These are phyloP conservation scores for Lactarius pseudohatsudake DNA, from an alignment of 768 basidiomycete species.

Conservation along the genomic window DNA sequence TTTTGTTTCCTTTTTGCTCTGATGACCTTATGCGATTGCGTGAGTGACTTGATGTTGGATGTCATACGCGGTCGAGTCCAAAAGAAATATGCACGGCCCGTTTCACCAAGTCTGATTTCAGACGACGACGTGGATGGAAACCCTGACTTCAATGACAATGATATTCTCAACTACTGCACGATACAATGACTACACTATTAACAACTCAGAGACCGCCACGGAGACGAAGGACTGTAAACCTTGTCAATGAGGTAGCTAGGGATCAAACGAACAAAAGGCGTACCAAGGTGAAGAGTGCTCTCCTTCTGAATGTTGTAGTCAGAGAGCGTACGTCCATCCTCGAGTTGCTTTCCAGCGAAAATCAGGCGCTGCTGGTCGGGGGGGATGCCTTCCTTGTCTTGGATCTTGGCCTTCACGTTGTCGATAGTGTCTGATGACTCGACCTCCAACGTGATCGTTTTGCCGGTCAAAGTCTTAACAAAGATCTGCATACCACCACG, in stretches of 20 bases:
- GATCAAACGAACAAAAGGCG: background rate
- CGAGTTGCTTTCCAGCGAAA: slow-evolving; percentile 29
- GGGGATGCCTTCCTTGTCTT: slow-evolving; percentile 28
- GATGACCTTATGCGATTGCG: slow-evolving; percentile 59
- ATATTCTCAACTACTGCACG: slow-evolving; percentile 16
- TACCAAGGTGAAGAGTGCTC: slow-evolving; percentile 29
- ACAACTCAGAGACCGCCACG: slow-evolving; percentile 43
- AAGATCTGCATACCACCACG: slow-evolving; percentile 29
- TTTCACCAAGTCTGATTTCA: background rate
- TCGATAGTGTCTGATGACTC: slow-evolving; percentile 29
- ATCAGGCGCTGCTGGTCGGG: slow-evolving; percentile 29
- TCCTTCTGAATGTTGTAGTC: slow-evolving; percentile 29
- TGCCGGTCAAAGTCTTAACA: slow-evolving; percentile 26
- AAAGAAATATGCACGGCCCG: slow-evolving; percentile 11
- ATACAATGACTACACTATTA: background rate
- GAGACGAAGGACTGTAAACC: slow-evolving; percentile 43
- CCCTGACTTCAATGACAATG: background rate
- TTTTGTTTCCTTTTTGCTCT: slow-evolving; percentile 68
- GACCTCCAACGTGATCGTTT: slow-evolving; percentile 28
- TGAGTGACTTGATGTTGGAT: slow-evolving; percentile 56
- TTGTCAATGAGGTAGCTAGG: background rate
- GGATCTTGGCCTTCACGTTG: slow-evolving; percentile 28
- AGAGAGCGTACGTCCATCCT: slow-evolving; percentile 28
- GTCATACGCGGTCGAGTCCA: slow-evolving; percentile 21
- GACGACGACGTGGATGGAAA: background rate